Percentiles rank a stretch among this genome's conserved stretches.
phyloP scores from a whole-genome alignment of 208 protist species.

The Leptomonas pyrrhocoris region DNA sequence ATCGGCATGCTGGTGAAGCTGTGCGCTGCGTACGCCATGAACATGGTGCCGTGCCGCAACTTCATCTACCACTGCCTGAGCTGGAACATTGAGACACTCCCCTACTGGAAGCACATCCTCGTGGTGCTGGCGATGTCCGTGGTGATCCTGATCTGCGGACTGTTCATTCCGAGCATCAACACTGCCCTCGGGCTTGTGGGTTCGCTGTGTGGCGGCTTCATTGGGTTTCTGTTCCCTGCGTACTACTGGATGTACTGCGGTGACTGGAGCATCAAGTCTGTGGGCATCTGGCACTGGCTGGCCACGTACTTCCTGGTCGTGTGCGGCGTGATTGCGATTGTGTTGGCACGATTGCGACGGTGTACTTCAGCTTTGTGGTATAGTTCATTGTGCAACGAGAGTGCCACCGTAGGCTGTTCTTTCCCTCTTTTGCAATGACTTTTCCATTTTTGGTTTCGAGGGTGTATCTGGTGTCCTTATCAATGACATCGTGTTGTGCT shows the following conservation, averaged over 20 bases:
- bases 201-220: constrained; percentile 61
- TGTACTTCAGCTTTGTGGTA: constrained; percentile 54
- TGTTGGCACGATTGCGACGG: constrained; percentile 59
- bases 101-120: constrained; percentile 72
- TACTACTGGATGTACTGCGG: constrained; percentile 77
- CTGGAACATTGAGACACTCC: constrained; percentile 59
- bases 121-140: constrained; percentile 36
- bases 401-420: background rate
- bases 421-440: background rate
- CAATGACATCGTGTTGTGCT: too few relatives aligned
- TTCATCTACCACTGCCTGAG: constrained; percentile 59
- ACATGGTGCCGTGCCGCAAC: constrained; percentile 66
- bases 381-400: too few relatives aligned
- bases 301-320: constrained; percentile 53
- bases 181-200: constrained; percentile 71
- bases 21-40: constrained; percentile 60
- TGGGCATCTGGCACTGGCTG: constrained; percentile 53
- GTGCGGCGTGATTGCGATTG: constrained; percentile 64
- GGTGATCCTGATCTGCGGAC: constrained; percentile 43
- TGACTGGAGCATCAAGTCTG: constrained; percentile 51
- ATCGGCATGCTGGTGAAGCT: constrained; percentile 75
- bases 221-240: constrained; percentile 77
- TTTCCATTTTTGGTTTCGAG: too few relatives aligned
- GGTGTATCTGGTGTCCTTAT: too few relatives aligned
- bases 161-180: constrained; percentile 80